Percentiles rank a stretch among this genome's conserved stretches.
phyloP scores from a whole-genome alignment of 1,139 yeast species.

The Hansenula lynferdii region DNA sequence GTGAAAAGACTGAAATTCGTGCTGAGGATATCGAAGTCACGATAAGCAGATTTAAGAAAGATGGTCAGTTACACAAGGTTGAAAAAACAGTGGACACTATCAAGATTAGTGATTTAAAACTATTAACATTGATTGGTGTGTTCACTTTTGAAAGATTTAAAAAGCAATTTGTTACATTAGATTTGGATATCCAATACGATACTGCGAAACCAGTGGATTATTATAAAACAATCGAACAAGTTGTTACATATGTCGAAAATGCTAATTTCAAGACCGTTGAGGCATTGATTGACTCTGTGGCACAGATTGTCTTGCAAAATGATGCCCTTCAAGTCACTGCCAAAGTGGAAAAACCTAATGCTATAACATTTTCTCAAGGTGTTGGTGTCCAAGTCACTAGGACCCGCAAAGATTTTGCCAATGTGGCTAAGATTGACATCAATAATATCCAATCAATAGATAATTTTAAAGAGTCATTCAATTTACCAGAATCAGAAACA shows the following conservation, averaged over 20 bases:
- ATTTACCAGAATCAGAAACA: slow-evolving; percentile 20
- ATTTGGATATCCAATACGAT: slow-evolving; percentile 40
- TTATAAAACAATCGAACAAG: slow-evolving; percentile 37
- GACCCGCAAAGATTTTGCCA: slow-evolving; percentile 31
- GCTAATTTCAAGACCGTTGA: slow-evolving; percentile 90
- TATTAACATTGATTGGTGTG: slow-evolving; percentile 82
- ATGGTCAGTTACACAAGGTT: slow-evolving; percentile 13
- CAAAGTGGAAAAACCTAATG: slow-evolving; percentile 79
- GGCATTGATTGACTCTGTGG: slow-evolving; percentile 74
- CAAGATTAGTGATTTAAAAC: slow-evolving; percentile 45
- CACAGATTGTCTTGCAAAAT: slow-evolving; percentile 51
- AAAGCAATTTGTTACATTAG: slow-evolving; percentile 69
- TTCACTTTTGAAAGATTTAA: slow-evolving; percentile 84
- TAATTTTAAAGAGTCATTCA: slow-evolving; percentile 13
- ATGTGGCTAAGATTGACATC: slow-evolving; percentile 6
- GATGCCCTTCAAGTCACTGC: slow-evolving; percentile 42
- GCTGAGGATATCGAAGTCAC: slow-evolving; percentile 43
- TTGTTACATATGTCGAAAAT: slow-evolving; percentile 56
- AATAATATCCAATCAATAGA: neutral
- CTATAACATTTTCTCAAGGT: slow-evolving; percentile 79
- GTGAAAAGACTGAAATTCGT: slow-evolving; percentile 40
- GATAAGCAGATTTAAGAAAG: slow-evolving; percentile 21
- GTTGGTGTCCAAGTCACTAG: slow-evolving; percentile 80
- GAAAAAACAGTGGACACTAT: slow-evolving; percentile 34
- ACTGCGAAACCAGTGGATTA: slow-evolving; percentile 17